A percentile compares a stretch with the other conserved stretches of the same genome.
phyloP scores from a whole-genome alignment of 1,284 basidiomycete genomes.

The Melampsora larici-populina region DNA sequence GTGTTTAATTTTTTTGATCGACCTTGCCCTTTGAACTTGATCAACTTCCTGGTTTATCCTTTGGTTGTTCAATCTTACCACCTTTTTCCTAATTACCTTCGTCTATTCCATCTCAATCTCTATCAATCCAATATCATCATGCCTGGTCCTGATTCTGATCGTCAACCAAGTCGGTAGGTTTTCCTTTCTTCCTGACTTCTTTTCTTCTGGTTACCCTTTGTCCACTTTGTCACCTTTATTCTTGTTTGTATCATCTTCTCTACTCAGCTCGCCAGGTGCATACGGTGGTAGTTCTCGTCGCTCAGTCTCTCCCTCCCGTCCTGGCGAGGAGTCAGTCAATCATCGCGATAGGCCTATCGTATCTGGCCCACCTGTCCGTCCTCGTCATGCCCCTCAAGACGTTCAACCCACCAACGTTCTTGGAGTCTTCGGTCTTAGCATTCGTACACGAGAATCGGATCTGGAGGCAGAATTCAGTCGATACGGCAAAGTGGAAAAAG shows the following conservation, averaged over 20 bases:
- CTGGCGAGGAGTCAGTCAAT: slow-evolving; percentile 43
- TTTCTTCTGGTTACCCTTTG: not conserved
- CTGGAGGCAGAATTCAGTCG: slow-evolving; percentile 88
- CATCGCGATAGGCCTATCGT: slow-evolving; percentile 39
- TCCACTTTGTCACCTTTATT: not conserved
- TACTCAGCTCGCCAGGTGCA: slow-evolving; percentile 20
- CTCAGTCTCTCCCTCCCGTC: slow-evolving; percentile 29
- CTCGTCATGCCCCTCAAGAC: slow-evolving; percentile 43
- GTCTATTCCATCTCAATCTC: not conserved
- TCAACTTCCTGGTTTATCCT: not conserved
- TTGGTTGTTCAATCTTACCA: too few relatives aligned
- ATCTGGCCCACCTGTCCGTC: slow-evolving; percentile 13
- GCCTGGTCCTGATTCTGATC: slow-evolving; percentile 10
- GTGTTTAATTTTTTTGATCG: not conserved
- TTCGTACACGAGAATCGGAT: slow-evolving; percentile 88
- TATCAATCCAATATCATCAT: not conserved
- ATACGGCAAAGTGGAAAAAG: slow-evolving; percentile 87
- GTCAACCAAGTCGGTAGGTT: slow-evolving; percentile 4
- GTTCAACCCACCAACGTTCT: slow-evolving; percentile 80
- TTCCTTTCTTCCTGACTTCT: not conserved
- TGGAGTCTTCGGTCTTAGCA: slow-evolving; percentile 93
- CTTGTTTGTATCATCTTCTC: not conserved
- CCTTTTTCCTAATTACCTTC: not conserved
- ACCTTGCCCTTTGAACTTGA: not conserved
- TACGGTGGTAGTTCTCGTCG: slow-evolving; percentile 42